phyloP scores from a whole-genome alignment of 768 basidiomycete species.

The Collybiopsis luxurians region DNA sequence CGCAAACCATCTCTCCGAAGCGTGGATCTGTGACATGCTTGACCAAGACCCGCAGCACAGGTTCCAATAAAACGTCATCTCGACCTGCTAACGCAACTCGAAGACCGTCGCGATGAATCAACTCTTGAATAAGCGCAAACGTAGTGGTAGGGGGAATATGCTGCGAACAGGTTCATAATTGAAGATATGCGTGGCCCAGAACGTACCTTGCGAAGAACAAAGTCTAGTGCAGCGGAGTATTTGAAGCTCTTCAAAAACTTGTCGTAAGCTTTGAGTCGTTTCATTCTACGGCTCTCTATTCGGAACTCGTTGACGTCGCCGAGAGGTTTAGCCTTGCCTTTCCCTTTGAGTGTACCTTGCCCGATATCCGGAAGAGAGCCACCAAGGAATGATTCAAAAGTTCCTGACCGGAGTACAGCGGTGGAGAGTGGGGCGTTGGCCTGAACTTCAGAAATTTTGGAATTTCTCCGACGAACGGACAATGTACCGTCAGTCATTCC shows the following conservation, averaged over 20 bases:
- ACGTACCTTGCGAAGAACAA: conserved; percentile 79
- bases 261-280: conserved; percentile 84
- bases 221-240: conserved; percentile 92
- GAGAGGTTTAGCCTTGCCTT: conserved; percentile 44
- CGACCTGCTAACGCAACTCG: conserved; percentile 83
- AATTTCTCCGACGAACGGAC: conserved; percentile 89
- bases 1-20: conserved; percentile 87
- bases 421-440: conserved; percentile 29
- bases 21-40: conserved; percentile 87
- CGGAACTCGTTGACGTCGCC: conserved; percentile 75
- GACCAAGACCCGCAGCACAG: conserved; percentile 81
- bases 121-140: conserved; percentile 90
- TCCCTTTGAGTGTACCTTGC: conserved; percentile 48
- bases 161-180: conserved; percentile 37
- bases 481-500: conserved; percentile 99
- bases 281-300: conserved; percentile 69
- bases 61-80: conserved; percentile 92
- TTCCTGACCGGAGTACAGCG: conserved; percentile 46
- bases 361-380: conserved; percentile 53
- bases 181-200: not conserved
- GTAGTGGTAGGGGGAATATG: conserved; percentile 79
- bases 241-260: conserved; percentile 87
- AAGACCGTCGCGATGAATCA: conserved; percentile 89
- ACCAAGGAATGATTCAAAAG: conserved; percentile 68
- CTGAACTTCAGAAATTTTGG: conserved; percentile 60